Evolutionary conservation across 2,329 filamentous ascomycete genomes (phyloP).

Genomic region (Fusarium sp.): DNA sequence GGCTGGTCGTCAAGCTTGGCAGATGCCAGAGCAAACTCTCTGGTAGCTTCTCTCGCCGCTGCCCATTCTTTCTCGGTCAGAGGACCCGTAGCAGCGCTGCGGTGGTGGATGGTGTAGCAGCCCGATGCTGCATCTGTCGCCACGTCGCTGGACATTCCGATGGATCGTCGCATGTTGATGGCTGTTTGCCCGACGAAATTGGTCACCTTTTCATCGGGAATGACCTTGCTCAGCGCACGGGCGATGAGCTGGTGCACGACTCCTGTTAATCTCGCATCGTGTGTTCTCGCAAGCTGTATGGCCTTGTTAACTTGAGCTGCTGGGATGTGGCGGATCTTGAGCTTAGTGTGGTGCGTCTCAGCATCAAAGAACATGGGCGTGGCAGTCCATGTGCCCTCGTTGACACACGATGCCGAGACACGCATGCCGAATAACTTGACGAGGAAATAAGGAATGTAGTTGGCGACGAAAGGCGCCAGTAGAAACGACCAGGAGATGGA

Average conservation of each 20-base stretch:
- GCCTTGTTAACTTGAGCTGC: constrained; percentile 15
- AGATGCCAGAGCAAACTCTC: constrained; percentile 22
- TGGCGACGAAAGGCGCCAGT: constrained; percentile 28
- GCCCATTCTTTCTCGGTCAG: constrained; percentile 37
- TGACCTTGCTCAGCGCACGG: constrained; percentile 33
- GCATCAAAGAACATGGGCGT: constrained; percentile 24
- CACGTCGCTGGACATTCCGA: constrained; percentile 32
- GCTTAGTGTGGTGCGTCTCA: constrained; percentile 18
- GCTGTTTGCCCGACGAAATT: constrained; percentile 40
- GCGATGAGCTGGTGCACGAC: constrained; percentile 34
- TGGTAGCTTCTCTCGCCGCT: constrained; percentile 22
- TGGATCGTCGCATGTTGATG: constrained; percentile 37
- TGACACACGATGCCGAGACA: constrained; percentile 10
- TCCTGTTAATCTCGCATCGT: constrained; percentile 37
- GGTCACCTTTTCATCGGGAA: constrained; percentile 29
- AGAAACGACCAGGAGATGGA: constrained; percentile 41
- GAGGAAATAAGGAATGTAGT: constrained; percentile 29
- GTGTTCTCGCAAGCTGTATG: constrained; percentile 15
- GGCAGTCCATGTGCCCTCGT: constrained; percentile 37
- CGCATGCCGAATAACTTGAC: constrained; percentile 27
- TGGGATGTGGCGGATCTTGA: constrained; percentile 30
- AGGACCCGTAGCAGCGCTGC: constrained; percentile 3
- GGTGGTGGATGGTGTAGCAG: constrained; percentile 22
- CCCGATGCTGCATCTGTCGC: constrained; percentile 32
- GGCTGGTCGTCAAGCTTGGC: constrained; percentile 31